A percentile compares a stretch with the other conserved stretches of the same genome.
phyloP scores from a whole-genome alignment of 2,329 filamentous ascomycete genomes.

The Colletotrichum spinosum region DNA sequence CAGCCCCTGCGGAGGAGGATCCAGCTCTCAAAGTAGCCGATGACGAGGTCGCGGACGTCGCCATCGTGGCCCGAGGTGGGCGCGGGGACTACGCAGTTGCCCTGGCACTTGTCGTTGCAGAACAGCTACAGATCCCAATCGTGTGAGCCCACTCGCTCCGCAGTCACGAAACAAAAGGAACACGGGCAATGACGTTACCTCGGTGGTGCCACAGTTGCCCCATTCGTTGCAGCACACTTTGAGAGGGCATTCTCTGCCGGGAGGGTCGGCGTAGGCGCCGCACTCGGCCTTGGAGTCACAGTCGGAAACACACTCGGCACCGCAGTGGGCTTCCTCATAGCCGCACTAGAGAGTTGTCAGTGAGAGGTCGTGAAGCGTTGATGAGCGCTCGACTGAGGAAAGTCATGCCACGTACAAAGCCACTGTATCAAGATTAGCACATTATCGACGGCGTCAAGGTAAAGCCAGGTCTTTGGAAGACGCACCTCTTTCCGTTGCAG shows the following conservation, averaged over 20 bases:
- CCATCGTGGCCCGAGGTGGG: constrained; percentile 21
- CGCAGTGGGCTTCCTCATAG: too few relatives aligned
- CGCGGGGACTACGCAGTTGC: constrained; percentile 39
- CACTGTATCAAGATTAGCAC: too few relatives aligned
- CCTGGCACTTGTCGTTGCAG: constrained; percentile 37
- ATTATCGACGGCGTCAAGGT: too few relatives aligned
- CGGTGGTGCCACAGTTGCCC: background rate
- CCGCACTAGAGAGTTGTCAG: too few relatives aligned
- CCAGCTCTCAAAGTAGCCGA: constrained; percentile 50
- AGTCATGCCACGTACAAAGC: too few relatives aligned
- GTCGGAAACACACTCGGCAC: too few relatives aligned
- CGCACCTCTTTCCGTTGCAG: too few relatives aligned
- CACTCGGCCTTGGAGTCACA: background rate
- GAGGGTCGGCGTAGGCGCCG: background rate
- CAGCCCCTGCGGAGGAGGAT: background rate
- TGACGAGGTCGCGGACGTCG: constrained; percentile 39
- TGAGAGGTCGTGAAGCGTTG: too few relatives aligned
- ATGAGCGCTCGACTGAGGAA: too few relatives aligned
- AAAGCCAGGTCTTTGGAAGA: too few relatives aligned
- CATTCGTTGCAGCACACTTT: background rate
- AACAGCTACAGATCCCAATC: too few relatives aligned
- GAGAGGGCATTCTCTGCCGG: background rate
- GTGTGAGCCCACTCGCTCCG: too few relatives aligned
- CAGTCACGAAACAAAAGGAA: background rate
- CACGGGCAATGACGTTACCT: constrained; percentile 2